These are phyloP conservation scores for Huntiella omanensis DNA, from an alignment of 2,329 filamentous ascomycete genomes.

Conservation along the genomic window DNA sequence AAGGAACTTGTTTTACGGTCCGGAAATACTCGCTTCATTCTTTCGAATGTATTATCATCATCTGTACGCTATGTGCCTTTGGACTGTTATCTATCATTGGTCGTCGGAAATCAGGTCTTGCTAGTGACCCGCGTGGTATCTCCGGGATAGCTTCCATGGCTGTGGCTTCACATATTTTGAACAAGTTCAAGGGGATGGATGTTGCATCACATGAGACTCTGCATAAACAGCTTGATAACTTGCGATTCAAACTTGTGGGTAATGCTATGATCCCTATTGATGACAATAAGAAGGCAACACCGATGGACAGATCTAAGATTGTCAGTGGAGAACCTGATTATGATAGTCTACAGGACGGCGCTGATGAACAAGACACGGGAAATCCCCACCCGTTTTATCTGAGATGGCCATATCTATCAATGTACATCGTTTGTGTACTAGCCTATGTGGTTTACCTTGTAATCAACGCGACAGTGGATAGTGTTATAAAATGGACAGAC, in stretches of 20 bases:
- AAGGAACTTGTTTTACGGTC: slow-evolving; percentile 35
- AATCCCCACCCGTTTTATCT: slow-evolving; percentile 55
- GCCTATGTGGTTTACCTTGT: slow-evolving; percentile 30
- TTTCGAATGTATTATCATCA: slow-evolving; percentile 33
- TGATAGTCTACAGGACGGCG: background rate
- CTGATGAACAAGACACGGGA: slow-evolving; percentile 18
- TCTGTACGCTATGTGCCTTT: slow-evolving; percentile 39
- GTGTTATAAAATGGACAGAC: slow-evolving; percentile 17
- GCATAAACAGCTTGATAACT: slow-evolving; percentile 44
- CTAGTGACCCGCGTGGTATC: slow-evolving; percentile 52
- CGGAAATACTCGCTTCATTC: slow-evolving; percentile 41
- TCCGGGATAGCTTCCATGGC: slow-evolving; percentile 60
- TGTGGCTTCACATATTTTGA: slow-evolving; percentile 51
- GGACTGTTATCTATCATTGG: slow-evolving; percentile 42
- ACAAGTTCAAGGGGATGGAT: slow-evolving; percentile 56
- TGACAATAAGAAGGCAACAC: slow-evolving; percentile 17
- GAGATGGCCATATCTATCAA: slow-evolving; percentile 28
- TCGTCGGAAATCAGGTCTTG: slow-evolving; percentile 43
- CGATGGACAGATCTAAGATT: background rate
- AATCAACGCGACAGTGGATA: slow-evolving; percentile 13
- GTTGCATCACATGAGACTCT: slow-evolving; percentile 47
- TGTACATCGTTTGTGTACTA: slow-evolving; percentile 33
- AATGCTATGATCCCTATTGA: slow-evolving; percentile 50
- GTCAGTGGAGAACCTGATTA: background rate
- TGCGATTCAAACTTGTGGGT: slow-evolving; percentile 51